Evolutionary conservation across 805 yeast genomes (phyloP).

Genomic region (Pichia nakasei): DNA sequence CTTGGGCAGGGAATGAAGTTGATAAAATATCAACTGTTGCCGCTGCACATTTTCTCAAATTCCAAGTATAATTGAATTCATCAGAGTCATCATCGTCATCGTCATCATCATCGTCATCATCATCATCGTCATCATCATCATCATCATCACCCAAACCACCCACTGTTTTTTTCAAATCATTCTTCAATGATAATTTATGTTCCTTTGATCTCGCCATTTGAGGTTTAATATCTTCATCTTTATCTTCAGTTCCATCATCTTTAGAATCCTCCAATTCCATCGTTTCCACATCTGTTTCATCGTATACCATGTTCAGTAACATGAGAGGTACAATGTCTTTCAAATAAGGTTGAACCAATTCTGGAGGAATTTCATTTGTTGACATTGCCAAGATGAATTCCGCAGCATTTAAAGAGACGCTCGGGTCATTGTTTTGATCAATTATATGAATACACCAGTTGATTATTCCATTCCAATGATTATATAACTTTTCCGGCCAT

Average conservation of each 20-base stretch:
- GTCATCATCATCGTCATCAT: conserved; percentile 44
- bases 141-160: conserved; percentile 3
- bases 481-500: conserved; percentile 70
- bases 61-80: conserved; percentile 75
- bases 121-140: conserved; percentile 20
- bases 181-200: conserved; percentile 23
- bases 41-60: conserved; percentile 86
- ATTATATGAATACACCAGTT: conserved; percentile 77
- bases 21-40: conserved; percentile 84
- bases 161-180: too few relatives aligned
- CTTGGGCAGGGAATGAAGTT: conserved; percentile 54
- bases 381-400: conserved; percentile 78
- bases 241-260: conserved; percentile 75
- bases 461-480: conserved; percentile 81
- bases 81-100: conserved; percentile 70
- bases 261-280: conserved; percentile 58
- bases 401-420: conserved; percentile 84
- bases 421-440: conserved; percentile 47
- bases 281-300: conserved; percentile 67
- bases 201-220: conserved; percentile 60
- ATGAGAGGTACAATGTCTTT: conserved; percentile 65
- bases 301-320: conserved; percentile 75
- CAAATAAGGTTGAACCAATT: conserved; percentile 49
- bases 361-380: conserved; percentile 50
- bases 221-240: conserved; percentile 83